phyloP scores from a whole-genome alignment of 2,329 filamentous ascomycete species.

The Xylariaceae sp. region DNA sequence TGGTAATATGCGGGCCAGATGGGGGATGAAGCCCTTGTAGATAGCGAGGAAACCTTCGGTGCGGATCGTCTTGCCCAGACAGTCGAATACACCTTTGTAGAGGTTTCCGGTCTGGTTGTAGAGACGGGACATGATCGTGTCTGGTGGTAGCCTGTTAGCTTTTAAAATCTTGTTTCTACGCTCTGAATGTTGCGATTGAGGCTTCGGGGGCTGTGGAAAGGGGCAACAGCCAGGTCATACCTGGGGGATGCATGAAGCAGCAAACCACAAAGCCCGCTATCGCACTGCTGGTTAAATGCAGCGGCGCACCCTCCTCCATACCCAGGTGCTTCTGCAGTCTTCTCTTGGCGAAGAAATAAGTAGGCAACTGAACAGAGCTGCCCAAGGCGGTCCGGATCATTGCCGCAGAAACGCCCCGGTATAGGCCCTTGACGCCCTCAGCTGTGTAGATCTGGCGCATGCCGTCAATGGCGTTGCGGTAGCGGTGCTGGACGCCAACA shows the following conservation, averaged over 20 bases:
- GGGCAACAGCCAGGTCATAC: slow-evolving; percentile 42
- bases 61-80: slow-evolving; percentile 82
- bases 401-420: slow-evolving; percentile 85
- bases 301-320: slow-evolving; percentile 84
- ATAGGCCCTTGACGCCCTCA: slow-evolving; percentile 80
- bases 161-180: slow-evolving; percentile 3
- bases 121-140: slow-evolving; percentile 97
- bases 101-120: slow-evolving; percentile 99
- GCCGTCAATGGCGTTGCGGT: slow-evolving; percentile 82
- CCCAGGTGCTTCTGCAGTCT: slow-evolving; percentile 76
- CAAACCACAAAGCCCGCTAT: slow-evolving; percentile 94
- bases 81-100: slow-evolving; percentile 93
- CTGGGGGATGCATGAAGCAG: slow-evolving; percentile 95
- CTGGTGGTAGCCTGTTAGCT: slow-evolving; percentile 37
- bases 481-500: slow-evolving; percentile 94
- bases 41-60: slow-evolving; percentile 90
- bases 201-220: slow-evolving; percentile 8
- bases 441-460: slow-evolving; percentile 71
- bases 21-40: slow-evolving; percentile 96
- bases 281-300: slow-evolving; percentile 87
- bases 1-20: slow-evolving; percentile 88
- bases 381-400: slow-evolving; percentile 97
- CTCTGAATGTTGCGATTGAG: neutral
- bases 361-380: slow-evolving; percentile 92
- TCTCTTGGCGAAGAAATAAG: slow-evolving; percentile 96